Evolutionary conservation across 1,284 basidiomycete genomes (phyloP).

Genomic region (Puccinia hordei): DNA sequence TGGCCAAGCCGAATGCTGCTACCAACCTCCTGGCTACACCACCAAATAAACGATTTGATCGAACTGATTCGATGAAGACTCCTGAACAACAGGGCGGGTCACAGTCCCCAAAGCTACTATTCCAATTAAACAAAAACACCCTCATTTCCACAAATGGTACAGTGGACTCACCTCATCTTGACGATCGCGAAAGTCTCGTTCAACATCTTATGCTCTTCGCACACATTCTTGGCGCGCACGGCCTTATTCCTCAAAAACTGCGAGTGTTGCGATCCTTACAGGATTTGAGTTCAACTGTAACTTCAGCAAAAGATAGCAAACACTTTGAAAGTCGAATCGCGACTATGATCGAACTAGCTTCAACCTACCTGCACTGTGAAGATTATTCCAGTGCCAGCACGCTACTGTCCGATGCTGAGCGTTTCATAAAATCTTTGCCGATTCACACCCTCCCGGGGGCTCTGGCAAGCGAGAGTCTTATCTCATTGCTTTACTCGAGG

Average conservation of each 20-base stretch:
- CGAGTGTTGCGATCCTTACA: conserved; percentile 28
- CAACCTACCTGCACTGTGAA: conserved; percentile 45
- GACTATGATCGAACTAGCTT: conserved; percentile 39
- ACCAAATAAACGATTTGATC: conserved; percentile 1
- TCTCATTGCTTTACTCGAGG: conserved; percentile 43
- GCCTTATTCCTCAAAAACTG: conserved; percentile 33
- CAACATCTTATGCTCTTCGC: conserved; percentile 45
- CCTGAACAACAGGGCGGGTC: not conserved
- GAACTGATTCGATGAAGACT: conserved; percentile 17
- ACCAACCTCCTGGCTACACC: conserved; percentile 17
- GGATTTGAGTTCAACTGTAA: not conserved
- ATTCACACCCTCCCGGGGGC: conserved; percentile 10
- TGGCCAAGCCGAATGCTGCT: not conserved
- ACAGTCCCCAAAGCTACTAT: conserved; percentile 1
- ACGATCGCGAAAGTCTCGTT: conserved; percentile 35
- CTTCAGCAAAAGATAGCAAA: not conserved
- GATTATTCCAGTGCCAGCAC: conserved; percentile 30
- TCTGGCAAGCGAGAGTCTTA: conserved; percentile 34
- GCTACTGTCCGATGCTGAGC: conserved; percentile 37
- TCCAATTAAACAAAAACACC: not conserved
- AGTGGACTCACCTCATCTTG: not conserved
- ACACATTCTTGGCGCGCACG: conserved; percentile 40
- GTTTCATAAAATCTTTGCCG: conserved; percentile 7
- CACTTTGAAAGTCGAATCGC: conserved; percentile 6
- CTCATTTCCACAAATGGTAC: not conserved